Percentiles rank a stretch among this genome's conserved stretches.
These are phyloP conservation scores for Solanum hybrid DNA, from an alignment of 305 asterid genomes.

Conservation along the genomic window DNA sequence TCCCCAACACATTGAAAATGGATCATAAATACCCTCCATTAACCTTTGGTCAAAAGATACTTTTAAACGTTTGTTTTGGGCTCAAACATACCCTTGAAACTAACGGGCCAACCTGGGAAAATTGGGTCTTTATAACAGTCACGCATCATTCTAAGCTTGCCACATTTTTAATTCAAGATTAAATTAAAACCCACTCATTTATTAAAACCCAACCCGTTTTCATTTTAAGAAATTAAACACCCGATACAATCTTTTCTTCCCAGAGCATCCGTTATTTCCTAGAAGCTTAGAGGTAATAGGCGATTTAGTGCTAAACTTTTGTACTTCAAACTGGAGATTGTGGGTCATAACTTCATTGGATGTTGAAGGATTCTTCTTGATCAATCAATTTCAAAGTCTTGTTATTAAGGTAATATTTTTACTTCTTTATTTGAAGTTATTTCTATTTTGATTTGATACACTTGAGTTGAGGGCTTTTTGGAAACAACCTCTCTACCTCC, in stretches of 20 bases:
- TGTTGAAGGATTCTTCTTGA: background rate
- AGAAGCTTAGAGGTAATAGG: background rate
- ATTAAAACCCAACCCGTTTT: background rate
- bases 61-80: background rate
- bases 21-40: background rate
- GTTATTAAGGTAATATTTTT: background rate
- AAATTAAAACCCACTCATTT: background rate
- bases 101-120: background rate
- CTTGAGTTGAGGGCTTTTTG: background rate
- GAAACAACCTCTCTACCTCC: background rate
- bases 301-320: background rate
- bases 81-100: background rate
- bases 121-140: background rate
- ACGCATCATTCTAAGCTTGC: background rate
- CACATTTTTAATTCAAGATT: background rate
- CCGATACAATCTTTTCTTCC: background rate
- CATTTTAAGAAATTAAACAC: background rate
- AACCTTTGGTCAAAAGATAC: background rate
- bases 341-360: background rate
- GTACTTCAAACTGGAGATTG: background rate
- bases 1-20: background rate
- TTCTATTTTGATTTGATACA: background rate
- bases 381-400: background rate
- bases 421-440: background rate
- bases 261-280: background rate